These are phyloP conservation scores for Amanita phalloides DNA, from an alignment of 768 basidiomycete species.

Conservation along the genomic window DNA sequence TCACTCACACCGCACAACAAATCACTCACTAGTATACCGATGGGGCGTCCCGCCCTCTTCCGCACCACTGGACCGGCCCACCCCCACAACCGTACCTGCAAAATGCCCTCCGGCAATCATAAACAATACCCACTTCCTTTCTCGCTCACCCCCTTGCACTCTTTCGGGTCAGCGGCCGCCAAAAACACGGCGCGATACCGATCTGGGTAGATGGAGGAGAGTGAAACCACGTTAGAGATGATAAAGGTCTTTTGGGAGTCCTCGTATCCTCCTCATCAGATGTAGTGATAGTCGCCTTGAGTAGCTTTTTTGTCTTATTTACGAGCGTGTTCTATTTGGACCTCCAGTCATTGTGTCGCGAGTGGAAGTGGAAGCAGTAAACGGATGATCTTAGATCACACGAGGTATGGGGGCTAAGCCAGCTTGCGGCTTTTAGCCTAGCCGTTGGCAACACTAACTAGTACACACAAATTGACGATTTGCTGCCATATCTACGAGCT, in stretches of 20 bases:
- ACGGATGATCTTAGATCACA: no score
- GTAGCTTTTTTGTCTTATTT: slow-evolving; percentile 39
- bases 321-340: slow-evolving; percentile 59
- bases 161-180: slow-evolving; percentile 25
- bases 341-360: no score
- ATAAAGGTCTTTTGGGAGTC: slow-evolving; percentile 26
- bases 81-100: slow-evolving; percentile 80
- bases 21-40: slow-evolving; percentile 57
- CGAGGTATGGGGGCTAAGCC: no score
- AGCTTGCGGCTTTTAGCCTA: no score
- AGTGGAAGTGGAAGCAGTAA: no score
- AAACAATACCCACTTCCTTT: slow-evolving; percentile 85
- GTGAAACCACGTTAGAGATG: slow-evolving; percentile 86
- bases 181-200: slow-evolving; percentile 74
- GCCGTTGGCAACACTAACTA: no score
- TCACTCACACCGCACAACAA: not conserved
- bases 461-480: no score
- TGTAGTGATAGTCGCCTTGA: slow-evolving; percentile 13
- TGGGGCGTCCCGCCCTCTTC: slow-evolving; percentile 85
- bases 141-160: slow-evolving; percentile 39
- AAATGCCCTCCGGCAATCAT: slow-evolving; percentile 99
- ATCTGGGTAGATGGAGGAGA: slow-evolving; percentile 81
- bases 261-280: slow-evolving; percentile 7
- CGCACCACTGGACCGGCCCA: slow-evolving; percentile 31
- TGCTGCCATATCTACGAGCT: no score